A percentile compares a stretch with the other conserved stretches of the same genome.
phyloP scores from a whole-genome alignment of 2,329 filamentous ascomycete species.

The Anthostomella pinea region DNA sequence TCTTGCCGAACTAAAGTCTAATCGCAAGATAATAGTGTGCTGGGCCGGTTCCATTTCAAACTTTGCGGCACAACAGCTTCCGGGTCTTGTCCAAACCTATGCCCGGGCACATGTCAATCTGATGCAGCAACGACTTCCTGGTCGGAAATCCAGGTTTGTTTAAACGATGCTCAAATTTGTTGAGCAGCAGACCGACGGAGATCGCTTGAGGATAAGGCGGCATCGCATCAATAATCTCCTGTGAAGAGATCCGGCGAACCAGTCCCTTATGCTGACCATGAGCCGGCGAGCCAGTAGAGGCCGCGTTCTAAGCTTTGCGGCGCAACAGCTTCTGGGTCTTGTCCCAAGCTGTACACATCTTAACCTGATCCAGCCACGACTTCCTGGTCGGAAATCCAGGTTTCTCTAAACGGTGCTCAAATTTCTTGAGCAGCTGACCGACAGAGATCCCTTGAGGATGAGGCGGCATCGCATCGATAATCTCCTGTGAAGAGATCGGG shows the following conservation, averaged over 20 bases:
- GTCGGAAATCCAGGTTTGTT: slow-evolving; percentile 50
- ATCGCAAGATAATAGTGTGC: no score
- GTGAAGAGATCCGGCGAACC: not conserved
- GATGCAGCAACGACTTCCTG: slow-evolving; percentile 54
- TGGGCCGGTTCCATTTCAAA: slow-evolving; percentile 26
- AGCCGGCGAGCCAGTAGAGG: slow-evolving; percentile 30
- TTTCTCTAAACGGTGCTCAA: slow-evolving; percentile 51
- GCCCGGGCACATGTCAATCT: slow-evolving; percentile 58
- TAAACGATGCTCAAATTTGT: slow-evolving; percentile 52
- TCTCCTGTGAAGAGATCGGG: slow-evolving; percentile 49
- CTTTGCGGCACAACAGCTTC: slow-evolving; percentile 49
- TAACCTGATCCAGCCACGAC: slow-evolving; percentile 60
- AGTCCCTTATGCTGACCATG: slow-evolving; percentile 11
- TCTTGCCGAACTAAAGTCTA: no score
- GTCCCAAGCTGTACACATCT: slow-evolving; percentile 51
- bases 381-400: slow-evolving; percentile 50
- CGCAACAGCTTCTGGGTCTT: slow-evolving; percentile 54
- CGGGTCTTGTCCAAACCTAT: slow-evolving; percentile 52
- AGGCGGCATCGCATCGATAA: slow-evolving; percentile 51
- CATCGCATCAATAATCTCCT: slow-evolving; percentile 31
- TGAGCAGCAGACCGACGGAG: slow-evolving; percentile 39
- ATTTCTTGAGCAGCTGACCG: slow-evolving; percentile 51
- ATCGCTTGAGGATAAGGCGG: slow-evolving; percentile 34
- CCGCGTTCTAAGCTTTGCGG: slow-evolving; percentile 34
- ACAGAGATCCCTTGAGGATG: slow-evolving; percentile 52